A percentile compares a stretch with the other conserved stretches of the same genome.
These are phyloP conservation scores for Cryphonectria parasitica DNA, from an alignment of 2,329 filamentous ascomycete species.

Conservation along the genomic window DNA sequence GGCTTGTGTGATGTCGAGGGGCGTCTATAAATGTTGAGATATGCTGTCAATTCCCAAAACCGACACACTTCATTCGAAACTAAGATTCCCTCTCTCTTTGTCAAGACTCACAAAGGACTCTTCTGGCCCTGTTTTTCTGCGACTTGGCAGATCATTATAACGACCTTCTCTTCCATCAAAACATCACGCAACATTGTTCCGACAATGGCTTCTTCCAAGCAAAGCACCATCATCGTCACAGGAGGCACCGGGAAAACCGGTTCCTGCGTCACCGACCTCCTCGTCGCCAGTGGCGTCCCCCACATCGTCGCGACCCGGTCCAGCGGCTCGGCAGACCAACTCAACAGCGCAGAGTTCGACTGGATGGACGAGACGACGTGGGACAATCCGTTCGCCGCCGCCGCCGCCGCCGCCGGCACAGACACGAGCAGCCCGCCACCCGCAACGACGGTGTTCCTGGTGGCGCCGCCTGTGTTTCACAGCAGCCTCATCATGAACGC, in stretches of 20 bases:
- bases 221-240: constrained; percentile 42
- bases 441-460: constrained; percentile 46
- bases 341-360: constrained; percentile 45
- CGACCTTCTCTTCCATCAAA: background rate
- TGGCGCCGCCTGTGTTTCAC: constrained; percentile 42
- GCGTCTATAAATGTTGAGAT: background rate
- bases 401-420: constrained; percentile 3
- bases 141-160: background rate
- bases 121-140: background rate
- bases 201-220: constrained; percentile 13
- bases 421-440: constrained; percentile 11
- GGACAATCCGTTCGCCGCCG: constrained; percentile 37
- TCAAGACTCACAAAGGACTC: background rate
- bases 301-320: constrained; percentile 46
- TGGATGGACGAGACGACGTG: constrained; percentile 49
- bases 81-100: background rate
- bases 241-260: constrained; percentile 52
- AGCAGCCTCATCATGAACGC: constrained; percentile 40
- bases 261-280: constrained; percentile 42
- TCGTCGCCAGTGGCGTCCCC: constrained; percentile 37
- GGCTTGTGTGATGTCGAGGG: background rate
- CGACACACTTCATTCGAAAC: background rate
- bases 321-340: constrained; percentile 27
- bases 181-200: background rate
- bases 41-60: background rate